Base-by-base conservation (phyloP, 352 stramenopile genomes). In the Globisporangium recalcitrans region DNA sequence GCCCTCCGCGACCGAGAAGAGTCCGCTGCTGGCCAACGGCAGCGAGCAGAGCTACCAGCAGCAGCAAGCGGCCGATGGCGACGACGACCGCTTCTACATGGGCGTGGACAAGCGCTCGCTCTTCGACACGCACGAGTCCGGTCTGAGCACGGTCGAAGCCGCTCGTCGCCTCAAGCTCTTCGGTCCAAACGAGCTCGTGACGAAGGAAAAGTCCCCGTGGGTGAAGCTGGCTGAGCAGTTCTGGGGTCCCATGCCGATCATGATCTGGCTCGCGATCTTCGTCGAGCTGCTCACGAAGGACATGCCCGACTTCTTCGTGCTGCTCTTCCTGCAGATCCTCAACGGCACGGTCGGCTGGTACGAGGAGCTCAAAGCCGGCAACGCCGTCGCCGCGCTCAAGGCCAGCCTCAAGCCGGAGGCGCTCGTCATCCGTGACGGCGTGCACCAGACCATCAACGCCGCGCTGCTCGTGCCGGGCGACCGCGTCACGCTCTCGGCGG, bases 401-500 rank as follows among this genome's bases (percentile, higher is more conserved):
- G 85, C 78, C 8, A 86, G 75, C 22, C 74, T 98, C 42, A 95
- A 91, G 64, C 85, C 91, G 1, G 78, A 97, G 42, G 88, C 82
- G 7, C 74, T 90, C 32, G 87, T 96, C 16, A 91, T 97, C 46
- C 88, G 93, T 27, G 89, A 98, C 63, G 92, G 91, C 49, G 75
- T 94, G 27, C 87, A 90, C 70, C 72, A 91, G 64, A 96, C 79
- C 31, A 90, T 97, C 44, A 93, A 96, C 70, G 87, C 88, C 2
- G 74, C 90, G 46, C 62, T 90, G 48, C 80, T 99, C 29, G 96
- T 99, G 38, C 95, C 94, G 14, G 96, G 96, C 27, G 96, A 99
- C 72, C 73, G 97, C 44, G 66, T 98, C n/a, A 83, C 91, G 34
- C 72, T 99, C 5, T 74, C 77, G 13, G 70, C 91, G 8, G 96